Evolutionary conservation across 108 stramenopile genomes (phyloP), one percentile per base, ranked within the genome.

Genomic region (Schizochytrium sp.): DNA sequence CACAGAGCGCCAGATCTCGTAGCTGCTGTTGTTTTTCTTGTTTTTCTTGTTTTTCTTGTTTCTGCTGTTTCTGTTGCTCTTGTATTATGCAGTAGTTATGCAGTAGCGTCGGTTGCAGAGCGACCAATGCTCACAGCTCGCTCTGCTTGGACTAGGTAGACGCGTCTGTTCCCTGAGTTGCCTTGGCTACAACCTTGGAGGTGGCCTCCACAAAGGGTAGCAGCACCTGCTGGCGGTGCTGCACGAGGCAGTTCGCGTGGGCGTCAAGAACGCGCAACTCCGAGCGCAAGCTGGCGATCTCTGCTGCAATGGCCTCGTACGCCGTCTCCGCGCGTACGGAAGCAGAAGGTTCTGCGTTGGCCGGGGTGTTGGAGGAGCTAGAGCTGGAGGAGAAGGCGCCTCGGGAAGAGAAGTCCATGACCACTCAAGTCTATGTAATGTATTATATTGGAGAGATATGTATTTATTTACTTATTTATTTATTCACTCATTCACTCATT

Each of bases 241-340:
- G 64, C 64, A 69, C 12, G 64, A 69, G 64, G 42, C 42, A 38
- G 12, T 69, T 44, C 28, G 3, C 64, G 64, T 38, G 5, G 12
- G 64, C 64, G 64, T 69, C 64, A 44, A 69, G 64, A 38, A 44
- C 64, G 12, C 64, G 7, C 64, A 69, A 44, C 64, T 69, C 64
- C 64, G 64, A 38, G 64, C 64, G 42, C 42, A 69, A 44, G 64
- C 64, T 15, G 42, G 64, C 7, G 64, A 69, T 69, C 64, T 69
- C 64, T 44, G 64, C 64, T 44, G 64, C 64, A 44, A 69, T 69
- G 19, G 64, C 64, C 64, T 1, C 64, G 64, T 69, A 69, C 64
- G 64, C 64, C 64, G 64, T 44, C 12, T 69, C 64, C 28, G 28
- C 28, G 28, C 28, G 28, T 28, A 28, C 28, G 28, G 28, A 28